Evolutionary conservation across 2,329 filamentous ascomycete genomes (phyloP), one percentile per base, ranked within the genome.

Genomic region (Aureobasidium mangrovei): DNA sequence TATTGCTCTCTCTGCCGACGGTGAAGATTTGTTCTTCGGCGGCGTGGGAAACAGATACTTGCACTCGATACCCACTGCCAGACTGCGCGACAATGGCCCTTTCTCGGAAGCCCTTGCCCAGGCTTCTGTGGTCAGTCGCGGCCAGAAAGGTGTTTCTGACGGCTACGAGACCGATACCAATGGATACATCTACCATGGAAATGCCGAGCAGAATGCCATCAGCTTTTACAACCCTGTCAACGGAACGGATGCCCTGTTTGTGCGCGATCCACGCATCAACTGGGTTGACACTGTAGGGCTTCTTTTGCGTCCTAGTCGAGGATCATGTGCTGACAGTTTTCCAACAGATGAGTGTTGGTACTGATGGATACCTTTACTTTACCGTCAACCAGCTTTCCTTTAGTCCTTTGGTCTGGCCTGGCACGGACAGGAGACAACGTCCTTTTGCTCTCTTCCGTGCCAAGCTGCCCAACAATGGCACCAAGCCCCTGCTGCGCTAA

Each of bases 111-210:
- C 78, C 2, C 57, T 71, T 18, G 72, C 76, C 2, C 69, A 73
- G 56, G 66, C 68, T 28, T 67, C 69, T 0, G 71, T 78, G 6
- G 59, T 65, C 12, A 72, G 70, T 27, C 67, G 67, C 3, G 72
- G 74, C 1, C 67, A 79, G 57, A 75, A 76, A 31, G 77, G 77
- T 4, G 67, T 77, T 2, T 75, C 72, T 3, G 77, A 79, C 61
- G 76, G 77, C 0, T 70, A 78, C 43, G 76, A 79, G 61, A 77
- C 72, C 1, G 77, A 79, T 53, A 70, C 68, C 4, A 77, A 77
- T 57, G 72, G 70, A 0, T 65, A 72, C 46, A 69, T 79, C 28
- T 79, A 79, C 49, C 66, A 69, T 28, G 76, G 75, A 0, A 76
- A 76, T 54, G 70, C 74, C 57, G 77, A 80, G 64, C 69, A 74